A percentile compares a stretch with the other conserved stretches of the same genome.
Evolutionary conservation across 257 asterid species (phyloP).

Genomic region (Nicotiana obtusifolia): DNA sequence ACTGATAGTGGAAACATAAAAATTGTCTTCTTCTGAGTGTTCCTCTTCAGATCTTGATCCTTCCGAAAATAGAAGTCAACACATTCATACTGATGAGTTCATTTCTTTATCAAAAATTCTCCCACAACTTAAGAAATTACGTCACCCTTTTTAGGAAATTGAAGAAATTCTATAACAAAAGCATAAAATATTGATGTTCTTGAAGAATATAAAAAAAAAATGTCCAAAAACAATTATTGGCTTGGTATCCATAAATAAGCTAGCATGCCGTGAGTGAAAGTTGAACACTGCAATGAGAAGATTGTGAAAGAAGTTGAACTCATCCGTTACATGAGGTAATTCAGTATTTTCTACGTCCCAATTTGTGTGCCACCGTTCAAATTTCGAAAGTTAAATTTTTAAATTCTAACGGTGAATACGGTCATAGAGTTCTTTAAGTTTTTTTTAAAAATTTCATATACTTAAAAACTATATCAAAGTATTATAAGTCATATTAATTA

Average conservation of each 20-base stretch:
- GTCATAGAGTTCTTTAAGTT: too few species aligned
- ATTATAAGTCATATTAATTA: too few species aligned
- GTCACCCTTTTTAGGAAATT: not conserved
- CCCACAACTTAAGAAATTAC: not conserved
- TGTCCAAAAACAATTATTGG: not conserved
- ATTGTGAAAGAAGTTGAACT: not conserved
- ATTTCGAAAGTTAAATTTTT: too few species aligned
- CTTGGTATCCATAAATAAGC: not conserved
- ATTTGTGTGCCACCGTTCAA: too few species aligned
- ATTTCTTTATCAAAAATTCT: not conserved
- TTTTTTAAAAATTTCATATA: too few species aligned
- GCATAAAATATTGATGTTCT: not conserved
- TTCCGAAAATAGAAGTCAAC: not conserved
- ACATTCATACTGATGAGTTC: not conserved
- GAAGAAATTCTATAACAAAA: not conserved
- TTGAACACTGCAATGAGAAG: not conserved
- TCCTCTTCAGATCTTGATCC: not conserved
- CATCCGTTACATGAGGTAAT: not conserved
- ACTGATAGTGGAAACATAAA: not conserved
- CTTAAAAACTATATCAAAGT: too few species aligned
- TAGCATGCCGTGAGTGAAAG: not conserved
- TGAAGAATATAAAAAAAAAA: not conserved
- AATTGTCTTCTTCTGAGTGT: not conserved
- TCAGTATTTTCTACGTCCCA: too few species aligned
- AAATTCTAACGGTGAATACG: too few species aligned